Conservation (phyloP, 257 asterid genomes). For the Catharanthus roseus region DNA sequence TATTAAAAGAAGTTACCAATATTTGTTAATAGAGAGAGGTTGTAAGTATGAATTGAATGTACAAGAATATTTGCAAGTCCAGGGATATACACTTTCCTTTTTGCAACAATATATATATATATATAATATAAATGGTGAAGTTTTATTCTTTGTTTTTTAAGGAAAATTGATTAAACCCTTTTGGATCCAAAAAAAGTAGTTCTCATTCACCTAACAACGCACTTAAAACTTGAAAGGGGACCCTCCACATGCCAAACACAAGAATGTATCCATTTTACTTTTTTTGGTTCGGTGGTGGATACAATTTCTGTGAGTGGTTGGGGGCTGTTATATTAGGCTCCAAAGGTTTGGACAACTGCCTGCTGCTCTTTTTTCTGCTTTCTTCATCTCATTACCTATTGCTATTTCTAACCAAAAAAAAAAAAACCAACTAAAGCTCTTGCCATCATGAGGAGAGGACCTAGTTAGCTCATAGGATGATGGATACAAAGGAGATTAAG, state of each 20-base stretch:
- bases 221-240: constrained; percentile 2
- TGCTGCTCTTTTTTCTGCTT: constrained; percentile 13
- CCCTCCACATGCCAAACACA: constrained; percentile 26
- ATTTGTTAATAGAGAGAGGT: too few relatives aligned
- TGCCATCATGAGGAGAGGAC: too few relatives aligned
- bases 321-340: constrained; percentile 19
- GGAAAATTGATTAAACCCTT: constrained; percentile 6
- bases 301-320: constrained; percentile 12
- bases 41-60: too few relatives aligned
- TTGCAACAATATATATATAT: not conserved
- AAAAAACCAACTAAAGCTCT: too few relatives aligned
- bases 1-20: too few relatives aligned
- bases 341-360: constrained; percentile 12
- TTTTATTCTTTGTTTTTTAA: not conserved
- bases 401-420: too few relatives aligned
- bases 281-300: constrained; percentile 1
- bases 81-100: not conserved
- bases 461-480: too few relatives aligned
- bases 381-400: not conserved
- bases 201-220: constrained; percentile 38
- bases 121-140: too few relatives aligned
- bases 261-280: constrained; percentile 7
- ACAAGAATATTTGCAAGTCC: too few relatives aligned
- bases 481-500: too few relatives aligned
- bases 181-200: constrained; percentile 7